Conservation (phyloP, 176 grass and related monocot species). For the Aegilops tauschii region DNA sequence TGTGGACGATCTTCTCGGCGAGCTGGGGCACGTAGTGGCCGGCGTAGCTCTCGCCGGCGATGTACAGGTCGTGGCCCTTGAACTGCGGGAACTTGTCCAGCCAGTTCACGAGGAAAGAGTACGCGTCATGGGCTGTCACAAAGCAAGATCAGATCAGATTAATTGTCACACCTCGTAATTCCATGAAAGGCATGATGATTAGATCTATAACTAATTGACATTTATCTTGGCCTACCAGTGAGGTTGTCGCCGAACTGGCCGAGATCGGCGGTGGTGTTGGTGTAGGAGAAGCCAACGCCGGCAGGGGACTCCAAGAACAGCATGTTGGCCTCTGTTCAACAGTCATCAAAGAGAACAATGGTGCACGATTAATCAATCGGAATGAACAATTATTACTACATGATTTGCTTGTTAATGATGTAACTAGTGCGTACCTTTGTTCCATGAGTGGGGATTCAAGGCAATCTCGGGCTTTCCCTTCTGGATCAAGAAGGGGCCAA, state of each 20-base stretch:
- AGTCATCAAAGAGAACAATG: neutral
- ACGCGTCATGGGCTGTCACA: conserved; percentile 56
- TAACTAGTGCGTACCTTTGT: neutral
- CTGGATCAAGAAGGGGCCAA: conserved; percentile 12
- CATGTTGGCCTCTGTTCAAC: conserved; percentile 62
- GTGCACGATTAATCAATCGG: neutral
- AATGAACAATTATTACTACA: neutral
- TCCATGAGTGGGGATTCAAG: conserved; percentile 9
- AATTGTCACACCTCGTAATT: neutral
- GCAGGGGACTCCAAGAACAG: conserved; percentile 83
- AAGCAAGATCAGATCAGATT: neutral
- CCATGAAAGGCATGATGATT: neutral
- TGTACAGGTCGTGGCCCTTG: conserved; percentile 74
- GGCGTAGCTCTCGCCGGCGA: conserved; percentile 84
- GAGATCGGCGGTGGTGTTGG: conserved; percentile 75
- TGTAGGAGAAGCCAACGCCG: conserved; percentile 86
- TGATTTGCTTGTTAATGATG: no score
- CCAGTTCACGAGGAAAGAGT: conserved; percentile 88
- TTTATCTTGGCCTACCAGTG: conserved; percentile 44
- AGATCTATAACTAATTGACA: neutral
- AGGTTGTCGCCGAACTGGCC: conserved; percentile 57
- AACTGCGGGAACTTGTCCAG: conserved; percentile 84
- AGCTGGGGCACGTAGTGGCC: conserved; percentile 90
- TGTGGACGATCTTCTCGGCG: conserved; percentile 60
- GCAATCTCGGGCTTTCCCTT: conserved; percentile 9